These are phyloP conservation scores for Petunia axillaris DNA, from an alignment of 257 asterid species.

Conservation along the genomic window DNA sequence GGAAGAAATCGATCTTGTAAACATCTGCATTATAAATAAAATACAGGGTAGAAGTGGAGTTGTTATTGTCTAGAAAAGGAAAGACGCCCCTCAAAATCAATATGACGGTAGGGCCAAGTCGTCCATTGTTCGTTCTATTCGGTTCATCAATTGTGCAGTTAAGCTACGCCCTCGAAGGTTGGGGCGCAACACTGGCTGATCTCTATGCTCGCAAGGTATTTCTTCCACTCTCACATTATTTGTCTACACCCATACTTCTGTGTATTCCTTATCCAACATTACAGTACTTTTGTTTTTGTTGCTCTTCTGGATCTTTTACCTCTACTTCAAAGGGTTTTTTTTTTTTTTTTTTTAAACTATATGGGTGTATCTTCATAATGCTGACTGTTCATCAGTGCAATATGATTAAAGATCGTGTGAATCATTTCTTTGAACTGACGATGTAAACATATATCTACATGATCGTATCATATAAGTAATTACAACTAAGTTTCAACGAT, in stretches of 20 bases:
- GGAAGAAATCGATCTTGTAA: not conserved
- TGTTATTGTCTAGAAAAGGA: too few relatives aligned
- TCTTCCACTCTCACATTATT: not conserved
- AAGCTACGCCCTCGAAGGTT: constrained; percentile 61
- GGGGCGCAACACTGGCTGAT: constrained; percentile 75
- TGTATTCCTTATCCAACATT: not conserved
- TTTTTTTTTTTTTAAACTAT: not conserved
- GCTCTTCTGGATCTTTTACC: not conserved
- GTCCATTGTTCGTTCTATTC: constrained; percentile 73
- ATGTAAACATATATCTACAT: too few relatives aligned
- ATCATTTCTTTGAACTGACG: too few relatives aligned
- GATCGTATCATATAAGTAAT: too few relatives aligned
- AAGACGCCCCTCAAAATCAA: not conserved
- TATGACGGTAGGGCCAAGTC: constrained; percentile 64
- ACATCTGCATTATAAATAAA: not conserved
- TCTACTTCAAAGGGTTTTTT: not conserved
- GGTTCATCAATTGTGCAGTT: constrained; percentile 83
- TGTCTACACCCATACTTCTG: not conserved
- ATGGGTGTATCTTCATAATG: too few relatives aligned
- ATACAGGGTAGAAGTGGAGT: not conserved
- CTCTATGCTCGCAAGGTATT: constrained; percentile 74
- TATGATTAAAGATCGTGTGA: too few relatives aligned
- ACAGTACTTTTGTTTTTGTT: not conserved
- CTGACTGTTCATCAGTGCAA: too few relatives aligned
- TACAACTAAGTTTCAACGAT: too few relatives aligned